Evolutionary conservation across 345 rosid species (phyloP), one percentile per base, ranked within the genome.

Genomic region (Iberis pinnata): DNA sequence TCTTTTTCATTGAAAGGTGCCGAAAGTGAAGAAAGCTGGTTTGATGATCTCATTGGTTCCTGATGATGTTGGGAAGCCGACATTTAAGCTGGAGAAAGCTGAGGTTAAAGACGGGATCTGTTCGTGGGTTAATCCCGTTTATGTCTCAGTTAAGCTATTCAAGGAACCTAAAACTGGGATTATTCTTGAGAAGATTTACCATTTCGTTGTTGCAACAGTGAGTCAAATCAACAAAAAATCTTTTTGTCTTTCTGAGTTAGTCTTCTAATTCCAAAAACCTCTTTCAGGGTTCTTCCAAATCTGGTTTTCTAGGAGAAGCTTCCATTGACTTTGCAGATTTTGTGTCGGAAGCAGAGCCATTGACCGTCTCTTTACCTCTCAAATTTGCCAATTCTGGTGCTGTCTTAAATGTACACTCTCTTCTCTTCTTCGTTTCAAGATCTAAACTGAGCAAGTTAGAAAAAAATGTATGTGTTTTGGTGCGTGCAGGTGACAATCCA

Each of bases 311-410:
- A 5, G 99, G 97, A 18, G 97, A 88, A 75, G 94, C 87, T 58
- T 88, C 95, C 1, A 72, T 93, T 59, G 95, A 93, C 73, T 80
- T 93, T 61, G 94, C 99, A 65, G 88, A 79, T 71, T 82, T 85
- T 71, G 80, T 77, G 0, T 70, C 74, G 22, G 82, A 78, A 64
- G 73, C 72, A 27, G 81, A 80, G 68, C 76, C 88, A 9, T 55
- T 73, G 36, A 82, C 95, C 18, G 74, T 85, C 64, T 81, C 90
- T n/a, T 76, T 88, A 54, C 97, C 98, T 15, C 83, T 92, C 37
- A 86, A 78, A 74, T 81, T 80, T 72, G 86, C 97, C 2, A 93
- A 88, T 58, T 88, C 94, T 25, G 87, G 86, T 47, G 88, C 74
- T 58, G 74, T 93, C 72, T 75, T 93, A 67, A 89, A 93, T 76